Evolutionary conservation across 768 basidiomycete species (phyloP).

Genomic region (Lyophyllum atratum): DNA sequence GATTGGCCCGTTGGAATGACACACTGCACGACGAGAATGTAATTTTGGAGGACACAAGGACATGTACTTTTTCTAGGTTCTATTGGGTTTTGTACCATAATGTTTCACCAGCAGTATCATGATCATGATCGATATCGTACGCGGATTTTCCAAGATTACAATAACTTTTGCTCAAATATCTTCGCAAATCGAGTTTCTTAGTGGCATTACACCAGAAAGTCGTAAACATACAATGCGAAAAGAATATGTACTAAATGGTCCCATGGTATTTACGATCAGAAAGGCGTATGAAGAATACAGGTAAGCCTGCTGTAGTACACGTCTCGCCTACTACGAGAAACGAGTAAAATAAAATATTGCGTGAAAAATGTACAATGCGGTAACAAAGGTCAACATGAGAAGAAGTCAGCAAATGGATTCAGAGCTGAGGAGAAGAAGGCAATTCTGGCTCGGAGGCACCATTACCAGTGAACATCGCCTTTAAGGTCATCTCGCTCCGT

Average conservation of each 20-base stretch:
- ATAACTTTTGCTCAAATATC: not conserved
- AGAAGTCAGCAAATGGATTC: not conserved
- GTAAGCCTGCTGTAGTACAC: not conserved
- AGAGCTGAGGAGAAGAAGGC: constrained; percentile 9
- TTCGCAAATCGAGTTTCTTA: too few species aligned
- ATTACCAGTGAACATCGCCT: constrained; percentile 73
- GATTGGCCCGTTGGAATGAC: not conserved
- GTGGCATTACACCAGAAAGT: too few species aligned
- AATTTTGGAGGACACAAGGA: not conserved
- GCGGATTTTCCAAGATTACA: not conserved
- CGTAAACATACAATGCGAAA: not conserved
- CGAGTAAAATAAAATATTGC: constrained; percentile 20
- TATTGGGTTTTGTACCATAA: not conserved
- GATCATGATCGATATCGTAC: too few species aligned
- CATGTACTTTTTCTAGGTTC: not conserved
- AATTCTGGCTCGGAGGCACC: constrained; percentile 15
- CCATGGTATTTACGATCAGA: not conserved
- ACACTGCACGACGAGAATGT: not conserved
- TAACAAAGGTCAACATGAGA: not conserved
- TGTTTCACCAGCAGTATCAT: not conserved
- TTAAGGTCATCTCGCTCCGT: constrained; percentile 81
- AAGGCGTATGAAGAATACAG: not conserved
- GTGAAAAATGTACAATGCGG: constrained; percentile 16
- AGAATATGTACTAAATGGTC: constrained; percentile 7
- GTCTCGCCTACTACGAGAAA: not conserved